Base-by-base conservation (phyloP, 148 eudicot genomes). In the Amaranthus palmeri region DNA sequence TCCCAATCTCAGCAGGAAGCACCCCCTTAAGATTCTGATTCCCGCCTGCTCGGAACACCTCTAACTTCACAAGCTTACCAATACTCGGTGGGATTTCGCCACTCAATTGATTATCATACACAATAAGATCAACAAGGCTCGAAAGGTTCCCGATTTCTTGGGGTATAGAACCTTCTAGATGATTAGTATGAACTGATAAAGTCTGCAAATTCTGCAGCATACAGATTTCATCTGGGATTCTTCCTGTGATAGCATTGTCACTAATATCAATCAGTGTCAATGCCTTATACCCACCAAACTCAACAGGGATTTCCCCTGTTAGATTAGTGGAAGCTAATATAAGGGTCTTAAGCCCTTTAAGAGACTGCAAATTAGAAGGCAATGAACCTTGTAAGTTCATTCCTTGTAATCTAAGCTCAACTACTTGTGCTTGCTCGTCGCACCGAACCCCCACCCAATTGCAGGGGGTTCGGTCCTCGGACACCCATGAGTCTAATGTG, bases 41-140 rank as follows among this genome's bases (percentile, higher is more conserved):
- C 55, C 99, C 99, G n/a, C 99, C 99, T 5, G 93, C 97, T 46
- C 99, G 76, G 54, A 92, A 80, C 50, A 75, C 70, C 75, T 92
- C 81, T 63, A 96, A 74, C 7, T 78, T 86, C 56, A 58, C 68
- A 83, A 96, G 71, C 4, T 68, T 73, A 11, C 97, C 99, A 3
- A 96, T 82, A 55, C 89, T 85, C 66, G 55, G 81, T 3, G 99
- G 99, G 61, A 96, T 83, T 56, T 81, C 88, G 0, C 97, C 96
- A 25, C 84, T 75, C 10, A 96, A 72, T 61, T 89, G 88, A 65
- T 96, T 96, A 52, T 96, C 99, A 49, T 81, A 96, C 61, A 96
- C 62, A 4, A 81, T 81, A 0, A 95, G 65, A 45, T 76, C 18
- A 43, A 81, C 84, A 0, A 96, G 85, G 54, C 65, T 74, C 1